These are phyloP conservation scores for Colletotrichum lentis DNA, from an alignment of 2,329 filamentous ascomycete species.

Conservation along the genomic window DNA sequence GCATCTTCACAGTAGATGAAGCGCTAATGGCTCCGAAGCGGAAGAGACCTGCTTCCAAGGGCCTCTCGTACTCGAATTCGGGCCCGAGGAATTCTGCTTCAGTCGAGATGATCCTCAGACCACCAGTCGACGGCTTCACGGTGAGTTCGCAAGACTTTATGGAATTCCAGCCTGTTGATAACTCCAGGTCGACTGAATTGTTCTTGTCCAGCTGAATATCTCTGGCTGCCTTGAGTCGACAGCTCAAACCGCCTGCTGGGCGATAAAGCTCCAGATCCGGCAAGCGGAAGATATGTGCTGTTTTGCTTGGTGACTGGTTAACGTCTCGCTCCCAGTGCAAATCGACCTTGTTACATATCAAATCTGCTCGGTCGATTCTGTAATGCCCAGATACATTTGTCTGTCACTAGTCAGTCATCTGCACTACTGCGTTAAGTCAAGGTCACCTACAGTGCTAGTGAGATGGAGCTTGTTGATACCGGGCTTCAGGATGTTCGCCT, in stretches of 20 bases:
- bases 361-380: constrained; percentile 74
- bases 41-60: constrained; percentile 63
- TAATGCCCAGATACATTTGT: constrained; percentile 76
- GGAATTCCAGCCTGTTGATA: constrained; percentile 79
- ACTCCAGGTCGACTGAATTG: constrained; percentile 77
- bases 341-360: constrained; percentile 69
- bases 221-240: constrained; percentile 71
- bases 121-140: constrained; percentile 71
- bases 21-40: constrained; percentile 57
- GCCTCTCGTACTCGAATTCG: constrained; percentile 55
- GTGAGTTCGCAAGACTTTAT: constrained; percentile 67
- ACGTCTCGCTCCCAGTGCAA: constrained; percentile 71
- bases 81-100: constrained; percentile 62
- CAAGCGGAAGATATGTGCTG: constrained; percentile 62
- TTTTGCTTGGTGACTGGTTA: constrained; percentile 56
- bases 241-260: constrained; percentile 71
- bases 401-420: constrained; percentile 51
- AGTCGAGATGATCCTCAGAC: constrained; percentile 68
- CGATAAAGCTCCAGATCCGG: constrained; percentile 79
- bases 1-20: constrained; percentile 63
- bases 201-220: constrained; percentile 81
- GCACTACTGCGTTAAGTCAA: background rate
- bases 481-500: constrained; percentile 58
- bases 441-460: constrained; percentile 46
- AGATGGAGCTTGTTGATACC: constrained; percentile 53